phyloP scores from a whole-genome alignment of 176 grass and related monocot genomes.

The Calamus simplicifolius region DNA sequence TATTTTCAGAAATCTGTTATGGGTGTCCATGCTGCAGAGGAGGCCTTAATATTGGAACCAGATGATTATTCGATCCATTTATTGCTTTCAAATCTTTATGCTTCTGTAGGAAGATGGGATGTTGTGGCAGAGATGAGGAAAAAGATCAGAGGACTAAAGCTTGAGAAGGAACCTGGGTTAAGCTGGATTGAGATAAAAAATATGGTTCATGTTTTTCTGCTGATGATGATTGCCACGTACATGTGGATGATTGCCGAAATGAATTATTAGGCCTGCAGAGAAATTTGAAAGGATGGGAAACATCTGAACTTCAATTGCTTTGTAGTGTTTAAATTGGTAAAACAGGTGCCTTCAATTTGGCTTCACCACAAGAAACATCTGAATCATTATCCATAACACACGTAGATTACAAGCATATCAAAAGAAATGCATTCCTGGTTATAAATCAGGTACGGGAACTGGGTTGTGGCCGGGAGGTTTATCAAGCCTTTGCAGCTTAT shows the following conservation, averaged over 20 bases:
- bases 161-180: constrained; percentile 68
- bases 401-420: too few species aligned
- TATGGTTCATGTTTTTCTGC: constrained; percentile 38
- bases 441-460: too few species aligned
- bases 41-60: constrained; percentile 40
- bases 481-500: too few species aligned
- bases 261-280: constrained; percentile 43
- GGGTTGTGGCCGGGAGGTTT: too few species aligned
- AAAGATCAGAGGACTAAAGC: constrained; percentile 49
- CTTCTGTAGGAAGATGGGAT: constrained; percentile 57
- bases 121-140: constrained; percentile 55
- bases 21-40: constrained; percentile 44
- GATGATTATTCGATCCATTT: constrained; percentile 54
- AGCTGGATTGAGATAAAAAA: constrained; percentile 70
- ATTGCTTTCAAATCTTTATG: constrained; percentile 92
- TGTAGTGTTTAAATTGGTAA: too few species aligned
- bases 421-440: too few species aligned
- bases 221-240: constrained; percentile 37
- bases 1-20: constrained; percentile 45
- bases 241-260: constrained; percentile 27
- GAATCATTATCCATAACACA: too few species aligned
- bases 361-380: too few species aligned
- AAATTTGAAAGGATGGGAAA: constrained; percentile 42
- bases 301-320: constrained; percentile 10
- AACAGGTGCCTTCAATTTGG: too few species aligned